Conservation (phyloP, 176 grass and related monocot genomes). For the Aechmea fasciata region DNA sequence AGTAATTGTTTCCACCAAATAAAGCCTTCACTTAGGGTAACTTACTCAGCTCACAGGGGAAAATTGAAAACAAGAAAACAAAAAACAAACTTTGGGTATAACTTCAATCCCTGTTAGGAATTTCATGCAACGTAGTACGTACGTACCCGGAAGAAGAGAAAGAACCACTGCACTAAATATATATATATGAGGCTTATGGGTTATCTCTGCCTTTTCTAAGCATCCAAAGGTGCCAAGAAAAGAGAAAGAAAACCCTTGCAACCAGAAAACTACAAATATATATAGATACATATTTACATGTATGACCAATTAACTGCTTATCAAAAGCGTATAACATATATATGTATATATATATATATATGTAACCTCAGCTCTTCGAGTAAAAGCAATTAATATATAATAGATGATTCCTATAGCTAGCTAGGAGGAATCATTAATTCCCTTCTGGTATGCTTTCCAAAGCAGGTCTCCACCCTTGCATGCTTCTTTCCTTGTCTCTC, state of each 20-base stretch:
- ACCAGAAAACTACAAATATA: conserved; percentile 22
- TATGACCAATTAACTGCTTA: too few species aligned
- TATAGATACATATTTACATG: conserved; percentile 16
- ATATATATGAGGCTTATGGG: not conserved
- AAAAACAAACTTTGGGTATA: too few species aligned
- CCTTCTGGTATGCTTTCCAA: conserved; percentile 66
- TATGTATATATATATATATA: not conserved
- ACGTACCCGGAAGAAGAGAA: too few species aligned
- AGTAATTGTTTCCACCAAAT: too few species aligned
- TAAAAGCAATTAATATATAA: conserved; percentile 13
- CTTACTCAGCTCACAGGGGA: too few species aligned
- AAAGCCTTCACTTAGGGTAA: too few species aligned
- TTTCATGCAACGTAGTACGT: too few species aligned
- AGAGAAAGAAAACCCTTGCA: conserved; percentile 31
- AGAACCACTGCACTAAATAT: too few species aligned
- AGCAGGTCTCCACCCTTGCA: conserved; percentile 46
- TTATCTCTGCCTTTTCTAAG: conserved; percentile 34
- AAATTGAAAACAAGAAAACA: too few species aligned
- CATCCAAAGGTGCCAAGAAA: conserved; percentile 11
- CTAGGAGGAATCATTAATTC: conserved; percentile 26
- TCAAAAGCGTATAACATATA: not conserved
- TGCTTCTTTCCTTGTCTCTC: conserved; percentile 1
- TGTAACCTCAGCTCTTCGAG: not conserved
- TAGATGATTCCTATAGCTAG: not conserved
- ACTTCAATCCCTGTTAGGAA: too few species aligned